A percentile compares a stretch with the other conserved stretches of the same genome.
Conservation (phyloP, 495 filamentous ascomycete genomes). For the Beverwykella pulmonaria region DNA sequence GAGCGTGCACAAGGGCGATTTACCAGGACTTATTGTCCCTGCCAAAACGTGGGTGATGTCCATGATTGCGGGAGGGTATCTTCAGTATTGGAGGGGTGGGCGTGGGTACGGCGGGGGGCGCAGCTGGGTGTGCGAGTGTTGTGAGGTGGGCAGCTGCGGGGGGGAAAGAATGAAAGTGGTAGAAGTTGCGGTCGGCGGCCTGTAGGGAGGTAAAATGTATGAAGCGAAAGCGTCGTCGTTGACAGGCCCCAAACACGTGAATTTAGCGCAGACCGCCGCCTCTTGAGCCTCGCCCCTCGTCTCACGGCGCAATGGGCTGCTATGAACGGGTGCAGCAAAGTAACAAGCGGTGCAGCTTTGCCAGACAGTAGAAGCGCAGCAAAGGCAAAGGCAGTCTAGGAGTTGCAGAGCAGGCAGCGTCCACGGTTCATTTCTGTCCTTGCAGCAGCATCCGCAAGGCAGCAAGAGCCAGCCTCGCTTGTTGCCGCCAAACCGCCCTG, state of each 20-base stretch:
- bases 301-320: neutral
- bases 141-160: neutral
- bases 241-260: slow-evolving; percentile 40
- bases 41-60: slow-evolving; percentile 84
- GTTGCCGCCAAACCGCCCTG: too few relatives aligned
- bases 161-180: neutral
- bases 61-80: slow-evolving; percentile 55
- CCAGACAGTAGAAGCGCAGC: too few relatives aligned
- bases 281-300: neutral
- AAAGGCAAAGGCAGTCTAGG: too few relatives aligned
- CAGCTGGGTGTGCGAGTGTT: neutral
- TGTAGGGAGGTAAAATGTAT: slow-evolving; percentile 35
- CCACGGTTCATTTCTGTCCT: too few relatives aligned
- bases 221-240: slow-evolving; percentile 34
- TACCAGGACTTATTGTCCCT: slow-evolving; percentile 88
- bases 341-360: too few relatives aligned
- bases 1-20: slow-evolving; percentile 45
- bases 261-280: neutral
- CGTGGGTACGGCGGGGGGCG: neutral
- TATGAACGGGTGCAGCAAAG: too few relatives aligned
- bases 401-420: too few relatives aligned
- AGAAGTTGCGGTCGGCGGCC: slow-evolving; percentile 30
- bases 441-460: too few relatives aligned
- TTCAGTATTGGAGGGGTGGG: neutral
- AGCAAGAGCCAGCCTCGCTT: too few relatives aligned